phyloP scores from a whole-genome alignment of 1,284 basidiomycete species.

The Cryptococcus sp. region DNA sequence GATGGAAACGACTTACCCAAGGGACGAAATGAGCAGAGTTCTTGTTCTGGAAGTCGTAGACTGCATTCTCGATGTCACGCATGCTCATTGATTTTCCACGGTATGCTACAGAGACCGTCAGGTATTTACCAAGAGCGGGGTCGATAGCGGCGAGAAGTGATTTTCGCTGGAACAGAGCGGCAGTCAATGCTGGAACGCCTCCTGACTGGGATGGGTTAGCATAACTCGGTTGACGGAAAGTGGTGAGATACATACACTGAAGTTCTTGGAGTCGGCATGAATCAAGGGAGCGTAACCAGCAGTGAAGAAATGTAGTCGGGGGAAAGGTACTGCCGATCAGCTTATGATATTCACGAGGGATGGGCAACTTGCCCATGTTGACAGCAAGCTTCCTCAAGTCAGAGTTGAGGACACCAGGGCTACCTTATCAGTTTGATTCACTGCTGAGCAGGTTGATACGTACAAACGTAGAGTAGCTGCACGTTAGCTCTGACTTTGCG shows the following conservation, averaged over 20 bases:
- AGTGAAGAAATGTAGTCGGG: constrained; percentile 86
- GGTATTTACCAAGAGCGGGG: constrained; percentile 42
- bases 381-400: constrained; percentile 93
- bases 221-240: constrained; percentile 4
- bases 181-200: constrained; percentile 37
- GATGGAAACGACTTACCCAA: constrained; percentile 19
- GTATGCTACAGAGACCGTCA: constrained; percentile 43
- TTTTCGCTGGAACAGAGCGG: constrained; percentile 39
- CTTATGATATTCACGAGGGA: background rate
- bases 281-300: constrained; percentile 80
- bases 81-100: constrained; percentile 37
- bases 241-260: constrained; percentile 46
- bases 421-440: constrained; percentile 6
- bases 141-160: constrained; percentile 38
- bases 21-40: constrained; percentile 42
- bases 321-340: constrained; percentile 65
- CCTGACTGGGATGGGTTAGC: constrained; percentile 20
- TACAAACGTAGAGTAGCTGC: constrained; percentile 40
- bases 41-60: constrained; percentile 26
- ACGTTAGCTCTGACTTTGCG: constrained; percentile 9
- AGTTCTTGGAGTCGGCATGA: constrained; percentile 60
- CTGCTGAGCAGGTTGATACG: background rate
- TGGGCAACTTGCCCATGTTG: constrained; percentile 59
- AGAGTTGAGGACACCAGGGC: constrained; percentile 91
- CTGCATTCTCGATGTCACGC: constrained; percentile 40